Percentiles rank a stretch among this genome's conserved stretches.
These are phyloP conservation scores for Monosporozyma aerobia DNA, from an alignment of 805 yeast species.

Conservation along the genomic window DNA sequence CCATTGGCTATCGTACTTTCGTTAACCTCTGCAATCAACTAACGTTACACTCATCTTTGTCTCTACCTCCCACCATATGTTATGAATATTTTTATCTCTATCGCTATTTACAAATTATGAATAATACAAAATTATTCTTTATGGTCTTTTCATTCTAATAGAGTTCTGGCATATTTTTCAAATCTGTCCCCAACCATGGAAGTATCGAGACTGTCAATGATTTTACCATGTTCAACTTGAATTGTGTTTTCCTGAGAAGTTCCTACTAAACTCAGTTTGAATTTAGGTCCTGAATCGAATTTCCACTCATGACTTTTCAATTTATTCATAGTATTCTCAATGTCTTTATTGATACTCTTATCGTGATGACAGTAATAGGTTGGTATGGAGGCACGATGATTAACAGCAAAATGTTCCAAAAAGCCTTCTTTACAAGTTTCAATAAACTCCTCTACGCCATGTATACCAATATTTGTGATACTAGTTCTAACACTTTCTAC, in stretches of 20 bases:
- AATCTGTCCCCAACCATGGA: not conserved
- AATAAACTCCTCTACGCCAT: conserved; percentile 23
- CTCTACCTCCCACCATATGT: not conserved
- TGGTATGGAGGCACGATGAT: conserved; percentile 21
- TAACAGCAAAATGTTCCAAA: conserved; percentile 6
- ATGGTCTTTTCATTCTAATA: not conserved
- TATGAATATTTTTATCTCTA: not conserved
- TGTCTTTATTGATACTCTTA: conserved; percentile 30
- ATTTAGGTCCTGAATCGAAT: conserved; percentile 68
- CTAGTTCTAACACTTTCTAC: conserved; percentile 74
- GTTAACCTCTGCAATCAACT: not conserved
- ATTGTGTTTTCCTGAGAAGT: conserved; percentile 2
- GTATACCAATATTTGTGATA: conserved; percentile 60
- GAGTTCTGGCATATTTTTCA: not conserved
- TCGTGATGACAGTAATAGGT: conserved; percentile 23
- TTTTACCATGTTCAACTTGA: conserved; percentile 1
- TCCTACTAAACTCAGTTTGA: conserved; percentile 41
- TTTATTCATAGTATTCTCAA: conserved; percentile 33
- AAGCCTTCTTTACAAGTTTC: conserved; percentile 25
- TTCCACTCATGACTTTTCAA: conserved; percentile 63
- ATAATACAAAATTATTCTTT: not conserved
- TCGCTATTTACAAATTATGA: not conserved
- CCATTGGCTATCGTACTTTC: not conserved
- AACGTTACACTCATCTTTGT: not conserved
- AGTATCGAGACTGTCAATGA: not conserved